phyloP scores from a whole-genome alignment of 2,329 filamentous ascomycete species.

The Sporothrix pallida region DNA sequence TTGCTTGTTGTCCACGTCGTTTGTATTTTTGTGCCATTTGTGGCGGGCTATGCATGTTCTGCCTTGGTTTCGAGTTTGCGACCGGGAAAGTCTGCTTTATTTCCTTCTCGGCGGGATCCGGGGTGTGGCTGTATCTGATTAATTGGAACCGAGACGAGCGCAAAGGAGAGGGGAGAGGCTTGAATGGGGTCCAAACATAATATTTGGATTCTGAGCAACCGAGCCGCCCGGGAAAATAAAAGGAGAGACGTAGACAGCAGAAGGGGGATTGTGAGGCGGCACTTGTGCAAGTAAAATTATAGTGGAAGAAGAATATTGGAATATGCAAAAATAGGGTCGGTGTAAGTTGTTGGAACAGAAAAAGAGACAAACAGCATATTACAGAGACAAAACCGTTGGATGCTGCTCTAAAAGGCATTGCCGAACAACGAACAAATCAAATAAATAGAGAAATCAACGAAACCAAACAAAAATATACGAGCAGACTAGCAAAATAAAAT shows the following conservation, averaged over 20 bases:
- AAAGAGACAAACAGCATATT: background rate
- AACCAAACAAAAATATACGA: background rate
- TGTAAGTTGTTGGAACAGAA: background rate
- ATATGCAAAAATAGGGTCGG: background rate
- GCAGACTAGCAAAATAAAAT: background rate
- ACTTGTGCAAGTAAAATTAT: background rate
- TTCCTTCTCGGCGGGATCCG: background rate
- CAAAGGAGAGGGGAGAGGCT: background rate
- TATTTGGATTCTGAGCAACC: slow-evolving; percentile 8
- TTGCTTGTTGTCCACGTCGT: background rate
- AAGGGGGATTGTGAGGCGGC: background rate
- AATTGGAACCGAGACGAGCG: background rate
- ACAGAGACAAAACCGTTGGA: background rate
- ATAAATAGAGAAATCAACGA: background rate
- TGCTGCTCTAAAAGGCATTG: background rate
- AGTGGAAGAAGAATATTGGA: too few species aligned
- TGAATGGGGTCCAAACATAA: background rate
- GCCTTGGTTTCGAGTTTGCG: slow-evolving; percentile 24
- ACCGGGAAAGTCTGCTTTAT: slow-evolving; percentile 17
- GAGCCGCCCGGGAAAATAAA: slow-evolving; percentile 11
- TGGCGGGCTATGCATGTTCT: slow-evolving; percentile 22
- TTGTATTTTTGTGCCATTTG: background rate
- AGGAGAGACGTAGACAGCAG: background rate
- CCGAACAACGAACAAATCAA: background rate
- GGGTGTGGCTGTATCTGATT: slow-evolving; percentile 24